A percentile compares a stretch with the other conserved stretches of the same genome.
phyloP scores from a whole-genome alignment of 495 filamentous ascomycete genomes.

The Neurospora sp. region DNA sequence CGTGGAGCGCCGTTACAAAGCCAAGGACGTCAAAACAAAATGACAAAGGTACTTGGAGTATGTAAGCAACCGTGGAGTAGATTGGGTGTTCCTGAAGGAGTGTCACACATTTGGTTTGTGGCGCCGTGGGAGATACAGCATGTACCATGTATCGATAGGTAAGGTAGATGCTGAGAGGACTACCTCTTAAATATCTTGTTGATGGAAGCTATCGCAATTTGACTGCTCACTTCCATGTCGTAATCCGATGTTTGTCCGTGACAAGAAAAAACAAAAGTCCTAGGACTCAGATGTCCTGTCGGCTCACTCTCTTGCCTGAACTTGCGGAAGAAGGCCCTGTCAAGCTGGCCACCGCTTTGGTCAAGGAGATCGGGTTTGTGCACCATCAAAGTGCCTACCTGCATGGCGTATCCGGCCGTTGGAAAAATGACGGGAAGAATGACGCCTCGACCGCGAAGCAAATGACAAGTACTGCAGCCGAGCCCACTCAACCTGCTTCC shows the following conservation, averaged over 20 bases:
- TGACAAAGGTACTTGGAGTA: neutral
- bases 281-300: neutral
- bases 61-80: conserved; percentile 1
- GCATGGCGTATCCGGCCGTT: neutral
- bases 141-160: neutral
- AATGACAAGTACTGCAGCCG: neutral
- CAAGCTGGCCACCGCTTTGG: neutral
- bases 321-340: neutral
- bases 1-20: neutral
- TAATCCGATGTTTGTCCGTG: neutral
- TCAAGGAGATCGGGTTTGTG: neutral
- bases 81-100: conserved; percentile 16
- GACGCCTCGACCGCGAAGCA: neutral
- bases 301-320: neutral
- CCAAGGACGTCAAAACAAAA: neutral
- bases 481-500: neutral
- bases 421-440: neutral
- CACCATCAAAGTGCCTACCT: neutral
- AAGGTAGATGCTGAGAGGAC: neutral
- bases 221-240: neutral
- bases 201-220: neutral
- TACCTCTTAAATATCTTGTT: neutral
- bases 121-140: conserved; percentile 1
- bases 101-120: conserved; percentile 12
- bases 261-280: neutral